Base-by-base conservation (phyloP, 2,329 filamentous ascomycete genomes). In the Pseudogymnoascus destructans region DNA sequence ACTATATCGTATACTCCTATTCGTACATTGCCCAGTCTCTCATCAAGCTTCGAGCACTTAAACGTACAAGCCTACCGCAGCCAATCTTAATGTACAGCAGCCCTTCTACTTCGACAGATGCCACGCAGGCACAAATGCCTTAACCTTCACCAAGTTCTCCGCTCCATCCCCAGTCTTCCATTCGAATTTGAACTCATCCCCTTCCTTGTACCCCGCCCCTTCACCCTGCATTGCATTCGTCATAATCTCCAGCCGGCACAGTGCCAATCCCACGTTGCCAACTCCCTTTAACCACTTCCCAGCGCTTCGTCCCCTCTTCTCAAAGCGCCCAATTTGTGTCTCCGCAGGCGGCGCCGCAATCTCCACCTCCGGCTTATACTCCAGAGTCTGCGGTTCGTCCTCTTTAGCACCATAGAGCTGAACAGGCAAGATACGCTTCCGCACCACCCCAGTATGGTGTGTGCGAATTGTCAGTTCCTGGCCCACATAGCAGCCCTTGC, bases 401-500 rank as follows among this genome's bases (percentile, higher is more conserved):
- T 73, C 70, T 33, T 73, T 73, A 5, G 69, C 70, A 5, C 73
- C 74, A 70, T 92, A 93, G 13, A 96, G 67, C 63, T 86, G 73
- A 32, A 92, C 84, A 0, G 93, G 93, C 57, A 98, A 71, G 55
- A 97, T 82, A 55, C 93, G 80, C 77, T 96, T 95, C 61, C 93
- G 79, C 38, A 98, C 89, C 13, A 98, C 89, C 19, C 93, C 93
- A 10, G 87, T 91, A 72, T 98, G 93, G 70, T 91, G 86, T 1
- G 93, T 98, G 40, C 93, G 85, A 63, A 97, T 95, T 1, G 93
- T 97, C 63, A 98, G 79, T 71, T 98, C 93, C 73, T 98, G 93
- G 0, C 93, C 93, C 6, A 97, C 82, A 71, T 98, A 98, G 73
- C 93, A 98, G 6, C 93, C 93, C 74, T 98, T 98, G 68, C 83